These are phyloP conservation scores for Diaporthe vexans DNA, from an alignment of 2,329 filamentous ascomycete genomes.

Conservation along the genomic window DNA sequence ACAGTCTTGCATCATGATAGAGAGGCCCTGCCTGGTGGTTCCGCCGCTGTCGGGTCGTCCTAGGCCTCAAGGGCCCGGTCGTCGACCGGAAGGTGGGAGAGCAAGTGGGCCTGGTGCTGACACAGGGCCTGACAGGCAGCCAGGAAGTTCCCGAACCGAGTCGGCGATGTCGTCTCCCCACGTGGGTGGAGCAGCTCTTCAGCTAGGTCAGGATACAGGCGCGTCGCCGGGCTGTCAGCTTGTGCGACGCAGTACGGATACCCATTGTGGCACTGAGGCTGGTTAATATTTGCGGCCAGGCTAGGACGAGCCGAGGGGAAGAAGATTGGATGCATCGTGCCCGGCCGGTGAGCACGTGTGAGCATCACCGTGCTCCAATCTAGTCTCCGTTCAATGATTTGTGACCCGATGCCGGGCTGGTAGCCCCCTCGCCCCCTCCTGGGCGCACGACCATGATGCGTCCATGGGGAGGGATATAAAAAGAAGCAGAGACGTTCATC, in stretches of 20 bases:
- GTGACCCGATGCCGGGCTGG: background rate
- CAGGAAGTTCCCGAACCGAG: slow-evolving; percentile 25
- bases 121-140: slow-evolving; percentile 17
- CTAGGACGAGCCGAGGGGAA: background rate
- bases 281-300: background rate
- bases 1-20: background rate
- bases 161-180: slow-evolving; percentile 20
- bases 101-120: slow-evolving; percentile 18
- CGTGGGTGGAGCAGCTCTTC: slow-evolving; percentile 16
- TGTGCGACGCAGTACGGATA: background rate
- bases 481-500: slow-evolving; percentile 29
- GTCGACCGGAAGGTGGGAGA: slow-evolving; percentile 16
- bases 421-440: background rate
- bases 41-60: slow-evolving; percentile 2
- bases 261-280: background rate
- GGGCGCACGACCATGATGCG: background rate
- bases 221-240: background rate
- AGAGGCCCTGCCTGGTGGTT: background rate
- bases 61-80: slow-evolving; percentile 1
- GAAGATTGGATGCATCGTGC: background rate
- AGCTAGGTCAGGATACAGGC: slow-evolving; percentile 1
- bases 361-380: background rate
- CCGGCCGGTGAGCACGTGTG: no score
- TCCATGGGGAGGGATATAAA: slow-evolving; percentile 7
- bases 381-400: background rate